A percentile compares a stretch with the other conserved stretches of the same genome.
phyloP scores from a whole-genome alignment of 2,329 filamentous ascomycete species.

The Colletotrichum tabaci region DNA sequence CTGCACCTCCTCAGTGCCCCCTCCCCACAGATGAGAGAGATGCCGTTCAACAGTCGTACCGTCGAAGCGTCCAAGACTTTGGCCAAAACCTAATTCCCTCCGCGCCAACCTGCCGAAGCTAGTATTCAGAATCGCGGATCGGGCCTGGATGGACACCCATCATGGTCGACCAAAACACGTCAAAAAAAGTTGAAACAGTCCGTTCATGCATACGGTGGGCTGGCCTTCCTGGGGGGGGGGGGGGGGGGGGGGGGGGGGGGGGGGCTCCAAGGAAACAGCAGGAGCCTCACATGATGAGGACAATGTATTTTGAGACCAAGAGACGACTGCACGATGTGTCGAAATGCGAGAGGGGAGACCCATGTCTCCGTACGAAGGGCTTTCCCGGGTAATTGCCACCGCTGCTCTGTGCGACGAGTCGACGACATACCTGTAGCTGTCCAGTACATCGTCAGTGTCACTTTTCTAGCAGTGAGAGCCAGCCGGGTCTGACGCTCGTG shows the following conservation, averaged over 20 bases:
- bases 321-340: background rate
- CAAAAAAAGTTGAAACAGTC: conserved; percentile 29
- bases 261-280: background rate
- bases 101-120: background rate
- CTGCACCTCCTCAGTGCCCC: background rate
- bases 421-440: too few relatives aligned
- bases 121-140: conserved; percentile 1
- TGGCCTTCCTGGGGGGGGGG: background rate
- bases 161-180: conserved; percentile 26
- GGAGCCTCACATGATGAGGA: conserved; percentile 24
- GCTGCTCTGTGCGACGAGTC: conserved; percentile 3
- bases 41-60: background rate
- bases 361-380: conserved; percentile 16
- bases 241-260: too few relatives aligned
- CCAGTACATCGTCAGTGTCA: background rate
- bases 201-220: conserved; percentile 25
- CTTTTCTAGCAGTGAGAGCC: background rate
- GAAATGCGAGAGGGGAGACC: conserved; percentile 12
- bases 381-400: background rate
- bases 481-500: conserved; percentile 15
- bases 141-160: conserved; percentile 10
- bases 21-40: background rate
- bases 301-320: conserved; percentile 7
- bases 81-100: conserved; percentile 12
- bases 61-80: background rate